Evolutionary conservation across 83 land plant species (phyloP).

Genomic region (Thuja plicata): DNA sequence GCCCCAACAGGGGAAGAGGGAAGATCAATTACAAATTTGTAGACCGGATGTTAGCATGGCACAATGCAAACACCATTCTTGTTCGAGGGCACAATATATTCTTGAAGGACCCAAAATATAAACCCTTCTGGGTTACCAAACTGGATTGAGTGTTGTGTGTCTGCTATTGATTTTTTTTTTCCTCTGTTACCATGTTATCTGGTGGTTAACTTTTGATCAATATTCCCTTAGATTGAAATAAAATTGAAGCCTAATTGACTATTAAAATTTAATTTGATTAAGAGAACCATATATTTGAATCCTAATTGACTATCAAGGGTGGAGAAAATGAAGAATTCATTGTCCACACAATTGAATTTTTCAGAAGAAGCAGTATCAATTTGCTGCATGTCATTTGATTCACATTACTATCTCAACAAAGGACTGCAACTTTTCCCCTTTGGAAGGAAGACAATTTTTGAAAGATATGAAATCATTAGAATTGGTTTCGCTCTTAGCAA

Average conservation of each 20-base stretch:
- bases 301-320: too few species aligned
- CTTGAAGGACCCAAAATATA: too few species aligned
- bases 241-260: too few species aligned
- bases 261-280: too few species aligned
- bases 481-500: neutral
- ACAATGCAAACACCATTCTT: neutral
- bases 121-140: too few species aligned
- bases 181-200: too few species aligned
- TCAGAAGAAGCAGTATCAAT: too few species aligned
- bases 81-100: neutral
- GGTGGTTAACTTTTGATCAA: too few species aligned
- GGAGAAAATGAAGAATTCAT: constrained; percentile 15
- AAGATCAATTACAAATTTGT: neutral
- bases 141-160: too few species aligned
- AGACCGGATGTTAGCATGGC: neutral
- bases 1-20: neutral
- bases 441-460: neutral
- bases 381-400: neutral
- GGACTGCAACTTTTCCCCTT: neutral
- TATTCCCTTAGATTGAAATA: too few species aligned
- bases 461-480: neutral
- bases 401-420: neutral
- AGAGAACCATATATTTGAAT: too few species aligned
- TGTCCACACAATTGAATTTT: constrained; percentile 11
- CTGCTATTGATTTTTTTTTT: too few species aligned